These are phyloP conservation scores for Alternaria metachromatica DNA, from an alignment of 2,329 filamentous ascomycete species.

Conservation along the genomic window DNA sequence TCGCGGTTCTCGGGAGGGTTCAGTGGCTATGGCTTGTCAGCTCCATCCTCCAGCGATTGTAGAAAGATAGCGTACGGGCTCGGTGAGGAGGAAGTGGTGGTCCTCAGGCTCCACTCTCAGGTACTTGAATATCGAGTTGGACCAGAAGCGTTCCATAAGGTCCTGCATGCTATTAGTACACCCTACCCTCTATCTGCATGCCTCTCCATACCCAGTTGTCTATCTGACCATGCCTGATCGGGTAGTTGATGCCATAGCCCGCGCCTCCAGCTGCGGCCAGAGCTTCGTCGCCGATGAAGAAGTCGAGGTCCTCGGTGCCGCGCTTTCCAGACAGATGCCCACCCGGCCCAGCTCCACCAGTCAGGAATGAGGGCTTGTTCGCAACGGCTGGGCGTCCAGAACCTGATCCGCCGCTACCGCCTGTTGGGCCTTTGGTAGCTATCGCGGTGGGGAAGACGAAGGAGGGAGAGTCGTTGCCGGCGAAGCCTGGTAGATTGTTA, in stretches of 20 bases:
- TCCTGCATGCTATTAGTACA: conserved; percentile 64
- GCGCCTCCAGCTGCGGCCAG: conserved; percentile 82
- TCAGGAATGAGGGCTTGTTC: conserved; percentile 95
- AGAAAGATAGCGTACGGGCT: conserved; percentile 72
- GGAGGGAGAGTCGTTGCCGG: conserved; percentile 97
- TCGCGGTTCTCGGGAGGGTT: conserved; percentile 99
- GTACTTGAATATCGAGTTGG: conserved; percentile 99
- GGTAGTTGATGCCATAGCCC: conserved; percentile 95
- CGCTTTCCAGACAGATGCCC: conserved; percentile 89
- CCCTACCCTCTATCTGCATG: not conserved
- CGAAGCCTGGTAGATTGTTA: conserved; percentile 74
- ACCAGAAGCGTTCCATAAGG: conserved; percentile 99
- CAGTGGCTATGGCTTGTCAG: conserved; percentile 70
- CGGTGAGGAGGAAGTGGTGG: conserved; percentile 96
- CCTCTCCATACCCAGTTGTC: conserved; percentile 84
- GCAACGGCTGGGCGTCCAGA: conserved; percentile 88
- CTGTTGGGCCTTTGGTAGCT: conserved; percentile 83
- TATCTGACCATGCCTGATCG: conserved; percentile 96
- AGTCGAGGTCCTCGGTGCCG: conserved; percentile 96
- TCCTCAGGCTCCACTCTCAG: conserved; percentile 97
- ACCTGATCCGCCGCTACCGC: conserved; percentile 75
- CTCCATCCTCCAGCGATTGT: not conserved
- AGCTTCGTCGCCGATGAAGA: conserved; percentile 98
- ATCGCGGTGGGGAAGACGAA: conserved; percentile 99
- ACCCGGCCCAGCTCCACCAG: conserved; percentile 81